Conservation (phyloP, 1,284 basidiomycete species). For the Schizophyllum amplum region DNA sequence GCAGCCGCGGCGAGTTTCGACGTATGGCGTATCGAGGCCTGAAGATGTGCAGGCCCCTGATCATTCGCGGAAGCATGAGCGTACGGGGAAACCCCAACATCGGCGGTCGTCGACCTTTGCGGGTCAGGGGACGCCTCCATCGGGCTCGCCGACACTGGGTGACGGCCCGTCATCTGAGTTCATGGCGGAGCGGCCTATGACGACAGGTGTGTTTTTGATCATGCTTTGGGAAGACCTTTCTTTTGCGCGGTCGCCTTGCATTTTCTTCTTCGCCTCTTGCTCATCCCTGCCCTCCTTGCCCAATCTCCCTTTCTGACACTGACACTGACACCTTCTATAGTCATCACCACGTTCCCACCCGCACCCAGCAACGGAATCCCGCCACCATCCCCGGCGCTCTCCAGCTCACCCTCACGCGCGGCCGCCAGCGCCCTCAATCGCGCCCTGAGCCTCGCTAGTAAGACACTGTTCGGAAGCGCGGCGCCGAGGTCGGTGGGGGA, state of each 20-base stretch:
- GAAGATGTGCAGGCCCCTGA: too few species aligned
- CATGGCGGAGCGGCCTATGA: not conserved
- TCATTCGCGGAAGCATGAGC: too few species aligned
- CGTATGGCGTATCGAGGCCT: not conserved
- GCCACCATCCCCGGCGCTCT: constrained; percentile 59
- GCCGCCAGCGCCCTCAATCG: constrained; percentile 74
- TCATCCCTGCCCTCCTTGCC: too few species aligned
- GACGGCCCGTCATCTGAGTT: not conserved
- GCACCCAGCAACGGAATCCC: constrained; percentile 29
- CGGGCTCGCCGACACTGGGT: not conserved
- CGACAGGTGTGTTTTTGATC: not conserved
- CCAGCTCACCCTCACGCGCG: constrained; percentile 57
- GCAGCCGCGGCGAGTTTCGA: not conserved
- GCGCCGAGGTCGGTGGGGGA: too few species aligned
- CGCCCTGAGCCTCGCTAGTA: constrained; percentile 81
- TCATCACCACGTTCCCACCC: constrained; percentile 31
- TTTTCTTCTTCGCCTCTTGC: too few species aligned
- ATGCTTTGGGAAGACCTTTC: too few species aligned
- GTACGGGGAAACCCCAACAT: not conserved
- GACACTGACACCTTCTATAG: too few species aligned
- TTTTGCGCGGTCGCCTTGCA: too few species aligned
- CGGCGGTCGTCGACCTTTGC: not conserved
- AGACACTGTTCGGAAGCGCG: constrained; percentile 85
- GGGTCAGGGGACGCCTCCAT: not conserved
- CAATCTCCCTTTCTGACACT: too few species aligned